Conservation (phyloP, 2,329 filamentous ascomycete genomes). For the Calonectria hawksworthii region DNA sequence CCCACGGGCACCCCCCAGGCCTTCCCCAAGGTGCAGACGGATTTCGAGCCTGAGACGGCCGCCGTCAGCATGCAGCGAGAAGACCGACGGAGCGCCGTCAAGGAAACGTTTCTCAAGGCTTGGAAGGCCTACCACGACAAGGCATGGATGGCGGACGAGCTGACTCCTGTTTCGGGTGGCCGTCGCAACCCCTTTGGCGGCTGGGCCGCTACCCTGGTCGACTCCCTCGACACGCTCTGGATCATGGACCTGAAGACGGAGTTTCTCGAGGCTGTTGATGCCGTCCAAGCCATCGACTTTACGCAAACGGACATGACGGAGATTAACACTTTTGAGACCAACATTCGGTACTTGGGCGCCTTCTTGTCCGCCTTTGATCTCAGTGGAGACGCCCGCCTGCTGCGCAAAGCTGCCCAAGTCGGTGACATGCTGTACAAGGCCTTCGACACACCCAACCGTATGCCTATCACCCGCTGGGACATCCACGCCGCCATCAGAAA, state of each 20-base stretch:
- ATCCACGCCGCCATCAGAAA: slow-evolving; percentile 55
- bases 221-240: slow-evolving; percentile 79
- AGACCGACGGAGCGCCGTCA: slow-evolving; percentile 56
- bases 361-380: slow-evolving; percentile 79
- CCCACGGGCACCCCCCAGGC: slow-evolving; percentile 46
- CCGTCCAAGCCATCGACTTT: slow-evolving; percentile 73
- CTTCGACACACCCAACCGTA: slow-evolving; percentile 78
- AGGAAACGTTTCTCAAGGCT: slow-evolving; percentile 53
- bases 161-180: slow-evolving; percentile 68
- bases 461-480: slow-evolving; percentile 68
- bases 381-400: slow-evolving; percentile 67
- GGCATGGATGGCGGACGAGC: slow-evolving; percentile 76
- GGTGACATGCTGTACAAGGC: slow-evolving; percentile 75
- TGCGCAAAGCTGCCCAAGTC: slow-evolving; percentile 74
- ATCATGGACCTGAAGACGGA: slow-evolving; percentile 77
- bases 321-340: slow-evolving; percentile 80
- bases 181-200: slow-evolving; percentile 73
- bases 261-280: slow-evolving; percentile 73
- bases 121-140: slow-evolving; percentile 73
- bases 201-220: slow-evolving; percentile 78
- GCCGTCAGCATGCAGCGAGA: slow-evolving; percentile 48
- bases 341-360: slow-evolving; percentile 79
- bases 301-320: slow-evolving; percentile 59
- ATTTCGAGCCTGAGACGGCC: slow-evolving; percentile 45
- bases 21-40: slow-evolving; percentile 52